Evolutionary conservation across 2,329 filamentous ascomycete species (phyloP).

Genomic region (Aspergillus clavatus): DNA sequence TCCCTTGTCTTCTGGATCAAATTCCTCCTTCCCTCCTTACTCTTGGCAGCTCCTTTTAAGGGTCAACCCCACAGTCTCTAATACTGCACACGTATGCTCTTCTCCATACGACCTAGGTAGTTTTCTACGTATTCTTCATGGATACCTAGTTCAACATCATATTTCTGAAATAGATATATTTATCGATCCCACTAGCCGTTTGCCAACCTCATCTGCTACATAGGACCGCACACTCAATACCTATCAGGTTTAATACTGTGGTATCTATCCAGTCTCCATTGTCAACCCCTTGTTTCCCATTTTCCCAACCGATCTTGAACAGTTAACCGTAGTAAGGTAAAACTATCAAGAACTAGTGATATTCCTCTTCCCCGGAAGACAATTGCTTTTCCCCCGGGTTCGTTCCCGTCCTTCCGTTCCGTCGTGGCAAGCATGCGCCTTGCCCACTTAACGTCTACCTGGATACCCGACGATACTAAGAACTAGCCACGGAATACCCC

Average conservation of each 20-base stretch:
- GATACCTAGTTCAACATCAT: too few species aligned
- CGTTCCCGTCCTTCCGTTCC: conserved; percentile 13
- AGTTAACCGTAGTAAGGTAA: too few species aligned
- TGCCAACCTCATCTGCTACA: too few species aligned
- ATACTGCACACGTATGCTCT: neutral
- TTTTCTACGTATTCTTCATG: too few species aligned
- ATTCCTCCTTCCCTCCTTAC: neutral
- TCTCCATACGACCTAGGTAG: neutral
- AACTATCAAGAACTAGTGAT: neutral
- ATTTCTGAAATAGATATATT: too few species aligned
- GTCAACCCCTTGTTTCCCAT: neutral
- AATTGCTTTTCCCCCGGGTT: neutral
- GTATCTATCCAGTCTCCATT: neutral
- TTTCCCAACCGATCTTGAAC: neutral
- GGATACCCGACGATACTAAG: conserved; percentile 6
- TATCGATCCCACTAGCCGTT: neutral
- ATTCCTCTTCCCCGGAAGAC: neutral
- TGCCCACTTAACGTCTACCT: neutral
- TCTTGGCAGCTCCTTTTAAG: neutral
- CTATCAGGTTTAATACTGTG: neutral
- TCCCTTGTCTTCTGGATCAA: neutral
- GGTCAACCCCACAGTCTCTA: neutral
- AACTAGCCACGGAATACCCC: neutral
- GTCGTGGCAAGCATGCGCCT: conserved; percentile 14
- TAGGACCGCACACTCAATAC: too few species aligned